These are phyloP conservation scores for Serendipita vermifera DNA, from an alignment of 768 basidiomycete species.

Conservation along the genomic window DNA sequence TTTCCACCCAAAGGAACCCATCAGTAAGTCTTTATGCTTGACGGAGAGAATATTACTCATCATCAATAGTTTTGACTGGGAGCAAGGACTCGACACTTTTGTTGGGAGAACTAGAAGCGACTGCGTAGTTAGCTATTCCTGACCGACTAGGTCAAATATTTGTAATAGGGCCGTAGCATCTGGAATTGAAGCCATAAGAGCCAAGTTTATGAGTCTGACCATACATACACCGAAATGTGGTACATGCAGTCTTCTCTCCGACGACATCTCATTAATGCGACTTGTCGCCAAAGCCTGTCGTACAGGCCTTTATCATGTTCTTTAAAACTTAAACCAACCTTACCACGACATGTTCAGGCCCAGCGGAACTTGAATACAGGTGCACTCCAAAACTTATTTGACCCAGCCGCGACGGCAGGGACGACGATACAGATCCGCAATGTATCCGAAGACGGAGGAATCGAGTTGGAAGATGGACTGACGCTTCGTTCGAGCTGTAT, in stretches of 20 bases:
- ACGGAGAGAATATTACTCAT: slow-evolving; percentile 4
- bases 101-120: slow-evolving; percentile 72
- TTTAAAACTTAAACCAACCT: too few relatives aligned
- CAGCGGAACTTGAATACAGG: background rate
- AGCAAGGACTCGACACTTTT: slow-evolving; percentile 92
- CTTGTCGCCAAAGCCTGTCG: too few relatives aligned
- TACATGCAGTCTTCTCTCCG: too few relatives aligned
- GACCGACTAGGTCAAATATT: too few relatives aligned
- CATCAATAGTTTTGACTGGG: slow-evolving; percentile 60
- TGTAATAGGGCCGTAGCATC: too few relatives aligned
- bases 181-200: too few relatives aligned
- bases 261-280: too few relatives aligned
- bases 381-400: background rate
- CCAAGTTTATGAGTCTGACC: too few relatives aligned
- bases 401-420: background rate
- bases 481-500: slow-evolving; percentile 64
- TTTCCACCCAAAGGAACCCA: slow-evolving; percentile 92
- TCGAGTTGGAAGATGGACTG: slow-evolving; percentile 66
- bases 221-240: too few relatives aligned
- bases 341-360: too few relatives aligned
- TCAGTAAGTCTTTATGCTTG: slow-evolving; percentile 44
- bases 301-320: too few relatives aligned
- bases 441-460: slow-evolving; percentile 30
- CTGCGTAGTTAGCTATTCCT: slow-evolving; percentile 6
- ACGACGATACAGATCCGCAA: slow-evolving; percentile 3